These are phyloP conservation scores for Mycena vulgaris DNA, from an alignment of 768 basidiomycete species.

Conservation along the genomic window DNA sequence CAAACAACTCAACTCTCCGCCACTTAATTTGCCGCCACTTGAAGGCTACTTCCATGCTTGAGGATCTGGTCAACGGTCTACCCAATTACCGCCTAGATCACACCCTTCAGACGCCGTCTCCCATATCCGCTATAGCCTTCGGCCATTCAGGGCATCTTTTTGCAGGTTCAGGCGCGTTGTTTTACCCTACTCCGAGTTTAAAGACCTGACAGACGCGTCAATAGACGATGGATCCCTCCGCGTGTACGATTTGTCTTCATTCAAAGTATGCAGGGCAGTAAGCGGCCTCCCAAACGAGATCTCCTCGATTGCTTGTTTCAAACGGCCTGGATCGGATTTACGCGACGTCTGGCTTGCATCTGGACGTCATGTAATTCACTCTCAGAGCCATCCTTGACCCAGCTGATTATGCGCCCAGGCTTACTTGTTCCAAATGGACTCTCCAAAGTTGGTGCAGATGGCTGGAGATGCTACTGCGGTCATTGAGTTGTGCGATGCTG, in stretches of 20 bases:
- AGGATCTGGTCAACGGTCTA: constrained; percentile 27
- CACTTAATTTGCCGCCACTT: too few relatives aligned
- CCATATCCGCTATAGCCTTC: constrained; percentile 69
- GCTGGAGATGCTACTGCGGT: constrained; percentile 62
- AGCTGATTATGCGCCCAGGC: constrained; percentile 42
- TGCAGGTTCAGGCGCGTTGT: constrained; percentile 73
- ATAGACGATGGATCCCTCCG: constrained; percentile 81
- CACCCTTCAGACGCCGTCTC: constrained; percentile 60
- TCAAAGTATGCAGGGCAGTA: constrained; percentile 76
- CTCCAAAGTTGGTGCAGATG: constrained; percentile 67
- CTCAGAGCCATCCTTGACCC: not conserved
- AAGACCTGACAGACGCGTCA: constrained; percentile 12
- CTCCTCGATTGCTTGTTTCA: constrained; percentile 70
- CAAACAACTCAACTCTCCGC: too few relatives aligned
- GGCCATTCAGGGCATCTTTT: constrained; percentile 65
- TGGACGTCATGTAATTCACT: constrained; percentile 66
- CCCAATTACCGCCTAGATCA: constrained; percentile 33
- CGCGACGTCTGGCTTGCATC: constrained; percentile 77
- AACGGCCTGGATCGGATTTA: constrained; percentile 56
- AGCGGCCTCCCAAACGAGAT: constrained; percentile 71
- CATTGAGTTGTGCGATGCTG: constrained; percentile 66
- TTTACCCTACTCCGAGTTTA: not conserved
- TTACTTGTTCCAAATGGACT: constrained; percentile 64
- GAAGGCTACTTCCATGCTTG: constrained; percentile 1
- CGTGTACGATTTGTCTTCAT: constrained; percentile 72